Conservation (phyloP, 768 basidiomycete genomes). For the Russula sp. region DNA sequence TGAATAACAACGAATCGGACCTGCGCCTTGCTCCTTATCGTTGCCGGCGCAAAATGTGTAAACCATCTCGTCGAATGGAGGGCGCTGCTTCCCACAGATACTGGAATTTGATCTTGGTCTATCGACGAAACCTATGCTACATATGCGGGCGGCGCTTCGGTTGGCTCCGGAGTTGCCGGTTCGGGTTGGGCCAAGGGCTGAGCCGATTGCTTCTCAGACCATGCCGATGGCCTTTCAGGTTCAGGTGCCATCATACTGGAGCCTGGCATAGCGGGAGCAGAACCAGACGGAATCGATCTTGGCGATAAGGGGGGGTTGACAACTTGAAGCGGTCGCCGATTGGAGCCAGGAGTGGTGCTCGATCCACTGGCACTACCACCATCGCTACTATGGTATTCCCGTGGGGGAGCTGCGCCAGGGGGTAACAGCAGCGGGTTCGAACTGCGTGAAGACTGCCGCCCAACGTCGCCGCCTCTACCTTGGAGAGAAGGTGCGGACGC, state of each 20-base stretch:
- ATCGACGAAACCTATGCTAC: neutral
- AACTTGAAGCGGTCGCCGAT: slow-evolving; percentile 5
- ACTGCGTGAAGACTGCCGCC: neutral
- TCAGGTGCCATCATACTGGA: neutral
- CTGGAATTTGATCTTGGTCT: neutral
- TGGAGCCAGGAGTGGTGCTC: neutral
- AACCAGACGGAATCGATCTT: neutral
- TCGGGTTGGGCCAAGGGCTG: neutral
- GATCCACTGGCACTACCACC: neutral
- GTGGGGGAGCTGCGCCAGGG: slow-evolving; percentile 9
- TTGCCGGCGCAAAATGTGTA: neutral
- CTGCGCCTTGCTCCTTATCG: neutral
- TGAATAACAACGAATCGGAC: neutral
- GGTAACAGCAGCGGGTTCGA: slow-evolving; percentile 10
- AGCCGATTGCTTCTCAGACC: slow-evolving; percentile 1
- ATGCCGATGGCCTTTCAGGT: neutral
- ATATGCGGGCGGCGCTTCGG: slow-evolving; percentile 13
- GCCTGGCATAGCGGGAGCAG: neutral
- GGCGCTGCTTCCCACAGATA: neutral
- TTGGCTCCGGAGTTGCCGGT: neutral
- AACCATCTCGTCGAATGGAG: neutral
- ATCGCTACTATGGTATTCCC: neutral
- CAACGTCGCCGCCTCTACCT: neutral
- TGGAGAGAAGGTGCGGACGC: neutral
- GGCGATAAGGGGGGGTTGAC: slow-evolving; percentile 8